These are phyloP conservation scores for Cryptococcus jaspeensis DNA, from an alignment of 1,284 basidiomycete species.

Conservation along the genomic window DNA sequence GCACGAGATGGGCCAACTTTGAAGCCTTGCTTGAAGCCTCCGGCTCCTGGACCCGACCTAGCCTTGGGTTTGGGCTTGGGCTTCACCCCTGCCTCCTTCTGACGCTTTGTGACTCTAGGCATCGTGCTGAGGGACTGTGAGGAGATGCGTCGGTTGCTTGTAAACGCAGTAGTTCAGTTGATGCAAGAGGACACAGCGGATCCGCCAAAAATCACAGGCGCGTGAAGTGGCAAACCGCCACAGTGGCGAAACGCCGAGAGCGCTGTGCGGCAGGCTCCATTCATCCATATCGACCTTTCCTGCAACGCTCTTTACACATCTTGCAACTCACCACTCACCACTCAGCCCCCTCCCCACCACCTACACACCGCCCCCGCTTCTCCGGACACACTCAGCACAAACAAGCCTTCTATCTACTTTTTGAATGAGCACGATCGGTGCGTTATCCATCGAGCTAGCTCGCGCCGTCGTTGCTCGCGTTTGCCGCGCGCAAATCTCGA, in stretches of 20 bases:
- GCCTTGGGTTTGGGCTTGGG: slow-evolving; percentile 18
- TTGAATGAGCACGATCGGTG: slow-evolving; percentile 47
- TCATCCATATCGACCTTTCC: background rate
- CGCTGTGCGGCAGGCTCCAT: background rate
- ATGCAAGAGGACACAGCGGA: no score
- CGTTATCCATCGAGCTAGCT: background rate
- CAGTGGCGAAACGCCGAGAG: background rate
- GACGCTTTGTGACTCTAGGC: slow-evolving; percentile 40
- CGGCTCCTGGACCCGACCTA: slow-evolving; percentile 1
- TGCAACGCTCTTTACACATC: background rate
- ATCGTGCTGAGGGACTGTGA: slow-evolving; percentile 17
- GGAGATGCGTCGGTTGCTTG: no score
- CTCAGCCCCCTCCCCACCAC: slow-evolving; percentile 4
- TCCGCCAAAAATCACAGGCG: no score
- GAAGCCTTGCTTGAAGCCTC: slow-evolving; percentile 35
- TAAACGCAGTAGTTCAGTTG: no score
- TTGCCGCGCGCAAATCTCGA: background rate
- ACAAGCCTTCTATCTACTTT: slow-evolving; percentile 4
- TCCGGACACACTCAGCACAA: slow-evolving; percentile 7
- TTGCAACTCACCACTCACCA: slow-evolving; percentile 10
- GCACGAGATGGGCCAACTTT: slow-evolving; percentile 47
- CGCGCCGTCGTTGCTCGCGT: background rate
- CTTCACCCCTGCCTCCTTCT: slow-evolving; percentile 35
- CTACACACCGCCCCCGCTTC: background rate
- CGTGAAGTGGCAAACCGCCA: background rate